Percentiles rank a stretch among this genome's conserved stretches.
These are phyloP conservation scores for Taxawa tesnikishii DNA, from an alignment of 2,329 filamentous ascomycete species.

Conservation along the genomic window DNA sequence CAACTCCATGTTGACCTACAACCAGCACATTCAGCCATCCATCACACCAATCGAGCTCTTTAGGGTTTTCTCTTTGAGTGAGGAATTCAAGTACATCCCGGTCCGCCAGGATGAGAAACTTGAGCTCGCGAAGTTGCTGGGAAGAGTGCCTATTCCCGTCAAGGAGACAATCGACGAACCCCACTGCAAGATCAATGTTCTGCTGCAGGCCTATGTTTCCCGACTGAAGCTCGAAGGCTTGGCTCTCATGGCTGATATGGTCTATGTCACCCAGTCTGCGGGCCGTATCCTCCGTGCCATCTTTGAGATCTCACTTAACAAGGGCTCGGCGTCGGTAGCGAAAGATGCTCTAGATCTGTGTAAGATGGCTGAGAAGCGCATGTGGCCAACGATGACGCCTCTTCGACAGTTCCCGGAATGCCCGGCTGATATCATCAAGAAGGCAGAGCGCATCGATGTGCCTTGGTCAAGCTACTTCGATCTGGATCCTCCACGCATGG, in stretches of 20 bases:
- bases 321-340: constrained; percentile 87
- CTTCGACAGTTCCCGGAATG: constrained; percentile 80
- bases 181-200: constrained; percentile 94
- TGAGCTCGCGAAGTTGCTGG: constrained; percentile 82
- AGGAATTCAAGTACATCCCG: constrained; percentile 98
- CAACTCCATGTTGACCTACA: constrained; percentile 94
- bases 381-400: constrained; percentile 99
- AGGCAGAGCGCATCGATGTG: constrained; percentile 89
- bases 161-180: constrained; percentile 97
- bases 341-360: constrained; percentile 88
- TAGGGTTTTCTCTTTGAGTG: constrained; percentile 87
- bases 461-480: constrained; percentile 92
- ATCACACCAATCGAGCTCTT: constrained; percentile 93
- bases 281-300: constrained; percentile 90
- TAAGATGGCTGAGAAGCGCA: constrained; percentile 98
- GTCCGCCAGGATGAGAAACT: constrained; percentile 96
- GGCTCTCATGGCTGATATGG: constrained; percentile 94
- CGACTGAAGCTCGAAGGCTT: constrained; percentile 86
- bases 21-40: constrained; percentile 83
- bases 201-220: constrained; percentile 93
- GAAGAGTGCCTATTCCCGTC: constrained; percentile 84
- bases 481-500: constrained; percentile 90
- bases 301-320: constrained; percentile 95
- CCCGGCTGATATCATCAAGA: constrained; percentile 74
- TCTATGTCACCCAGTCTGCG: constrained; percentile 96